A percentile compares a stretch with the other conserved stretches of the same genome.
These are phyloP conservation scores for Rhodotorula graminis DNA, from an alignment of 768 basidiomycete species.

Conservation along the genomic window DNA sequence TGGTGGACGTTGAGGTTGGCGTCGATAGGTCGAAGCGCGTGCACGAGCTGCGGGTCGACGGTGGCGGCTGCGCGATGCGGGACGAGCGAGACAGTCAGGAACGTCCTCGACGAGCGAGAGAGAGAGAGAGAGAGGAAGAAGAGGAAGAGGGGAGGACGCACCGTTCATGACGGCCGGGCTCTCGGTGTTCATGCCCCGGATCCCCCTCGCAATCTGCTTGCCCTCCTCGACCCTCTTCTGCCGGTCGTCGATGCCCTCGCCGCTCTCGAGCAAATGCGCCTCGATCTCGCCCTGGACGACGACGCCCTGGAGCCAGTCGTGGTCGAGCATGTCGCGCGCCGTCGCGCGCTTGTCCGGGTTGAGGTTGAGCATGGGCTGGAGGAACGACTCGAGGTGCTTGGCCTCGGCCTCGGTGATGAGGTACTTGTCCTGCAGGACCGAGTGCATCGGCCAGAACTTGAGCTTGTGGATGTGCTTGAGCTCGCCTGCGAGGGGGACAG, in stretches of 20 bases:
- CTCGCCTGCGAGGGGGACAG: constrained; percentile 55
- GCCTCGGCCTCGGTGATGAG: constrained; percentile 80
- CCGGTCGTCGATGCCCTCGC: constrained; percentile 23
- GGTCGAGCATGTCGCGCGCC: constrained; percentile 76
- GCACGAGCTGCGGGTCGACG: constrained; percentile 31
- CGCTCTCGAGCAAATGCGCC: constrained; percentile 24
- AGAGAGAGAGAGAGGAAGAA: neutral
- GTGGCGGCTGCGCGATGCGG: neutral
- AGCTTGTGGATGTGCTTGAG: constrained; percentile 90
- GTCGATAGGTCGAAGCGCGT: constrained; percentile 36
- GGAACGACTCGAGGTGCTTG: constrained; percentile 70
- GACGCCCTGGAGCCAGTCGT: constrained; percentile 75
- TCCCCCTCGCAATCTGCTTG: constrained; percentile 17
- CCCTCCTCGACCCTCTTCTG: constrained; percentile 21
- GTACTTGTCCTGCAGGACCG: constrained; percentile 73
- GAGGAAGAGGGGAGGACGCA: neutral
- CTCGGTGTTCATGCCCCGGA: constrained; percentile 34
- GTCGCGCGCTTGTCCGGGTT: constrained; percentile 83
- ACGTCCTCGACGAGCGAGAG: no score
- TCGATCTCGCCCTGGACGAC: constrained; percentile 53
- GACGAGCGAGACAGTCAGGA: no score
- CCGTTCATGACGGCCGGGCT: constrained; percentile 15
- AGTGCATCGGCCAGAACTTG: constrained; percentile 79
- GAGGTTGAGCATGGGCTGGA: constrained; percentile 82
- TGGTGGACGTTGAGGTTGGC: constrained; percentile 30